These are phyloP conservation scores for Leishmania aethiopica DNA, from an alignment of 208 protist species.

Conservation along the genomic window DNA sequence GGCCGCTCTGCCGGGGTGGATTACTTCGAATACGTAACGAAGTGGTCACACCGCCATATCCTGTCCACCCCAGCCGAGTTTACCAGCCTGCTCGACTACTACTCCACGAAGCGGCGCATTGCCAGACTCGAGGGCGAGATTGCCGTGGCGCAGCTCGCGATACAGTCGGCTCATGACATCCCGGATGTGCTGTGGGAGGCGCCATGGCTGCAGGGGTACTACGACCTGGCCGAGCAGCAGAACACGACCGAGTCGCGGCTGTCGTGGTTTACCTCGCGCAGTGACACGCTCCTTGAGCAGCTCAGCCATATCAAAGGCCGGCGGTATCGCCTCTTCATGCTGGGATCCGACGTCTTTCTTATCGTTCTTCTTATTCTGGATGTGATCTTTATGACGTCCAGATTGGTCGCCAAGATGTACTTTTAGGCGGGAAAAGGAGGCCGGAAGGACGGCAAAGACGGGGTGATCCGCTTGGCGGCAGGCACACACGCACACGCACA, in stretches of 20 bases:
- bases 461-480: neutral
- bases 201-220: conserved; percentile 67
- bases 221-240: conserved; percentile 60
- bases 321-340: conserved; percentile 70
- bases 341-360: conserved; percentile 75
- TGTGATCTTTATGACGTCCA: conserved; percentile 57
- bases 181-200: conserved; percentile 80
- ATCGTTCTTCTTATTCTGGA: conserved; percentile 72
- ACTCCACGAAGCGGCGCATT: conserved; percentile 55
- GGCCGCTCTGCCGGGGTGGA: conserved; percentile 57
- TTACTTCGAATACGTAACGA: conserved; percentile 71
- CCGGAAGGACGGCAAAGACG: neutral
- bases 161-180: conserved; percentile 55
- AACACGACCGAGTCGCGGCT: conserved; percentile 56
- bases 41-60: conserved; percentile 56
- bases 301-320: conserved; percentile 62
- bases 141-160: conserved; percentile 53
- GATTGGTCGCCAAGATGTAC: conserved; percentile 61
- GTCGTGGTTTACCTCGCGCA: conserved; percentile 62
- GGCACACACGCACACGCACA: too few relatives aligned
- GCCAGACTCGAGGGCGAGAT: conserved; percentile 59
- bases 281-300: conserved; percentile 70
- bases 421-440: conserved; percentile 30
- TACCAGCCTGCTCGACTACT: conserved; percentile 65
- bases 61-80: conserved; percentile 59